Conservation (phyloP, 78 protist species). For the Dictyostelium brefeldianum region DNA sequence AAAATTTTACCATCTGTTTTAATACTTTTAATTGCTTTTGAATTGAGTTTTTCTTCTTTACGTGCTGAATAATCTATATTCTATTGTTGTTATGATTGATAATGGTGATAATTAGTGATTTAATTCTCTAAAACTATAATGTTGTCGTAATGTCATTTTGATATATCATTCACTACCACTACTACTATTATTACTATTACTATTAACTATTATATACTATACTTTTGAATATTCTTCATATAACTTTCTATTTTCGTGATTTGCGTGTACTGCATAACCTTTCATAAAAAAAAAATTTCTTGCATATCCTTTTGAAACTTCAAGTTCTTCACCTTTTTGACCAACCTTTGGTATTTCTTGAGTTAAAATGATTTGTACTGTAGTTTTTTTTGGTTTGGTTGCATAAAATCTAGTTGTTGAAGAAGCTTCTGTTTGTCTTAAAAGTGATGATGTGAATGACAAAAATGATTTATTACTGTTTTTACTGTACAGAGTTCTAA, state of each 20-base stretch:
- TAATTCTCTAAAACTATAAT: neutral
- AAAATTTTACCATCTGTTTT: slow-evolving; percentile 15
- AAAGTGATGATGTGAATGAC: neutral
- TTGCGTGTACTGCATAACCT: slow-evolving; percentile 59
- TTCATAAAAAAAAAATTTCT: slow-evolving; percentile 77
- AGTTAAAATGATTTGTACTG: slow-evolving; percentile 53
- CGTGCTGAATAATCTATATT: slow-evolving; percentile 51
- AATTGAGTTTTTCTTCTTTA: slow-evolving; percentile 3
- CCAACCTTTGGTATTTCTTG: slow-evolving; percentile 31
- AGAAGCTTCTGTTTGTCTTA: neutral
- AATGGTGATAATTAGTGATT: neutral
- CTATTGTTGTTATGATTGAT: slow-evolving; percentile 16
- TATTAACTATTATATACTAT: neutral
- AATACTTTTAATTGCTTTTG: slow-evolving; percentile 47
- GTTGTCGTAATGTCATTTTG: too few relatives aligned
- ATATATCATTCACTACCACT: too few relatives aligned
- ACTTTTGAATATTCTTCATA: slow-evolving; percentile 70
- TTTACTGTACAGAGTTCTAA: neutral
- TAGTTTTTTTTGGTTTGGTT: neutral
- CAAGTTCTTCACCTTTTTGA: slow-evolving; percentile 67
- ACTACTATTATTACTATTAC: too few relatives aligned
- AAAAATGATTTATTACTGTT: neutral
- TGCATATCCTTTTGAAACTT: slow-evolving; percentile 68
- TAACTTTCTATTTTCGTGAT: slow-evolving; percentile 64
- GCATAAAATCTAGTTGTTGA: neutral